Conservation (phyloP, 768 basidiomycete species). For the Tulasnella sp. region DNA sequence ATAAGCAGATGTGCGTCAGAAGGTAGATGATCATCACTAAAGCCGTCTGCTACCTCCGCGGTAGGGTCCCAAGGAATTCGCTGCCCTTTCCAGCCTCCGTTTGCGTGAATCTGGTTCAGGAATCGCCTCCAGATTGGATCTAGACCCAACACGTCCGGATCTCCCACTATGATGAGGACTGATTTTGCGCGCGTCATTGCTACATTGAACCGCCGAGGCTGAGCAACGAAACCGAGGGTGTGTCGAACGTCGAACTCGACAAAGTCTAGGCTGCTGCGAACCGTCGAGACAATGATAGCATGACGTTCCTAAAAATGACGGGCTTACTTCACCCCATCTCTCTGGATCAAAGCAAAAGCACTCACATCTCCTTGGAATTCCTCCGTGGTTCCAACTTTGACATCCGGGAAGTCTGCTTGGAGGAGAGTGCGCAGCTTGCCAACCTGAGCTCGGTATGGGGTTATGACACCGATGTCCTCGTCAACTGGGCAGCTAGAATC, state of each 20-base stretch:
- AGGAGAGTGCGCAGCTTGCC: conserved; percentile 44
- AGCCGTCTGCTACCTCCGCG: background rate
- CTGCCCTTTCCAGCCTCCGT: conserved; percentile 58
- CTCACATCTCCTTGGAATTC: conserved; percentile 52
- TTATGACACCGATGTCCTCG: conserved; percentile 59
- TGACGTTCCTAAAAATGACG: conserved; percentile 13
- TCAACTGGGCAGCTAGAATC: background rate
- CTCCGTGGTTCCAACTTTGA: conserved; percentile 49
- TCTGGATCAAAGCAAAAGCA: background rate
- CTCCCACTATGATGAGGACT: conserved; percentile 64
- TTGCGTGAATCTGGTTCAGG: conserved; percentile 57
- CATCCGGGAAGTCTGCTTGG: conserved; percentile 33
- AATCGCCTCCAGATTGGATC: conserved; percentile 65
- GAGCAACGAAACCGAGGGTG: conserved; percentile 26
- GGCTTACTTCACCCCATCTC: background rate
- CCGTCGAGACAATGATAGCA: conserved; percentile 29
- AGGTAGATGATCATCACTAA: background rate
- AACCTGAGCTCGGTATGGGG: conserved; percentile 64
- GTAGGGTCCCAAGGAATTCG: conserved; percentile 30
- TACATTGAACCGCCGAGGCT: conserved; percentile 44
- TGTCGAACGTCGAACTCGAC: conserved; percentile 23
- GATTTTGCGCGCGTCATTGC: conserved; percentile 69
- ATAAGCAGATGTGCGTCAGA: background rate
- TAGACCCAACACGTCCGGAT: conserved; percentile 59
- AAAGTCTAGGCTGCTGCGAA: background rate